phyloP scores from a whole-genome alignment of 345 rosid genomes.

The Pugionium dolabratum region DNA sequence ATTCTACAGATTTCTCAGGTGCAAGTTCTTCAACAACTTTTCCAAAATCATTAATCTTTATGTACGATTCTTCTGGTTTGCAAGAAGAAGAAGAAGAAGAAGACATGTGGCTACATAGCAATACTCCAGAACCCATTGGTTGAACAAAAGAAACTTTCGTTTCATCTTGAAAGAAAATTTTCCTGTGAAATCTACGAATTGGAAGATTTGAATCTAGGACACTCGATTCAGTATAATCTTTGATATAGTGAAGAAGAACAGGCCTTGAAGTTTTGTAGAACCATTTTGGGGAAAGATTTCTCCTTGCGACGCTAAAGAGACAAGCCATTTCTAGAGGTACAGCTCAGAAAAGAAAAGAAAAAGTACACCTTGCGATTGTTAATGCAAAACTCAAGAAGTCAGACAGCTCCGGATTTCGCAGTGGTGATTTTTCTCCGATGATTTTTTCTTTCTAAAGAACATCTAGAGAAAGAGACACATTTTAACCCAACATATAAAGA shows the following conservation, averaged over 20 bases:
- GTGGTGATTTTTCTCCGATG: too few relatives aligned
- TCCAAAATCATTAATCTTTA: conserved; percentile 32
- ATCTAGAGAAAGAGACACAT: too few relatives aligned
- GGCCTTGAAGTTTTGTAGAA: conserved; percentile 6
- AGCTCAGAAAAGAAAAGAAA: background rate
- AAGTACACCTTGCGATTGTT: background rate
- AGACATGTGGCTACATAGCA: conserved; percentile 16
- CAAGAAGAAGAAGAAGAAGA: conserved; percentile 16
- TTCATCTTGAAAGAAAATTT: conserved; percentile 38
- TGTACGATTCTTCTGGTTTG: conserved; percentile 27
- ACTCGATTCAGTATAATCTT: conserved; percentile 18
- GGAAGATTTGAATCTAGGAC: conserved; percentile 19
- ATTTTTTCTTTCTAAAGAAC: too few relatives aligned
- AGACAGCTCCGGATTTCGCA: too few relatives aligned
- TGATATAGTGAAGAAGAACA: conserved; percentile 23
- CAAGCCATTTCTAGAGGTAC: conserved; percentile 12
- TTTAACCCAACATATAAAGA: too few relatives aligned
- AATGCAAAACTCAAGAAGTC: too few relatives aligned
- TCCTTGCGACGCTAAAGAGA: conserved; percentile 24
- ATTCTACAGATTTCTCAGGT: conserved; percentile 39
- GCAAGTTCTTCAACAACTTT: conserved; percentile 5
- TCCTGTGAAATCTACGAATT: conserved; percentile 43
- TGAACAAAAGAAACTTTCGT: background rate
- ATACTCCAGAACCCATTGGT: conserved; percentile 3
- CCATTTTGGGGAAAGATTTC: conserved; percentile 18